Evolutionary conservation across 176 grass and related monocot genomes (phyloP).

Genomic region (Dactylis glomerata): DNA sequence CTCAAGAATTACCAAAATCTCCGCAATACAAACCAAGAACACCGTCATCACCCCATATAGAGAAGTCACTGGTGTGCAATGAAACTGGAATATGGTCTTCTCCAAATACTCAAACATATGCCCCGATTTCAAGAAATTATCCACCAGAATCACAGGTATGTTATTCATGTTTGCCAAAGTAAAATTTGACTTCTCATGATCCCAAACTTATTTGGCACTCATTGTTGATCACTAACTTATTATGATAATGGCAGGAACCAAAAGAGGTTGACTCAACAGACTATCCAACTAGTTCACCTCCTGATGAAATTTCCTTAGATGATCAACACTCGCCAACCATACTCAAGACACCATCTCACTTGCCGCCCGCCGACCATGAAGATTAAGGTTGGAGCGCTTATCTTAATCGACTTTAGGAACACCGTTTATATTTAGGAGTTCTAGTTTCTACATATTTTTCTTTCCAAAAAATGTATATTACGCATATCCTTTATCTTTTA

Average conservation of each 20-base stretch:
- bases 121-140: background rate
- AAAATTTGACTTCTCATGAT: too few relatives aligned
- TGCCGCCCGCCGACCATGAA: background rate
- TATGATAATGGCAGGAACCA: background rate
- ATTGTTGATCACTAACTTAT: background rate
- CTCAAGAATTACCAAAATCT: background rate
- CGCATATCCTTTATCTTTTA: background rate
- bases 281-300: background rate
- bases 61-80: too few relatives aligned
- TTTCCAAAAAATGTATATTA: background rate
- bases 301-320: background rate
- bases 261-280: background rate
- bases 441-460: background rate
- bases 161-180: background rate
- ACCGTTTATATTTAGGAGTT: background rate
- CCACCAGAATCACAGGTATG: background rate
- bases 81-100: too few relatives aligned
- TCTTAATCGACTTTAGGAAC: background rate
- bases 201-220: background rate
- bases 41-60: background rate
- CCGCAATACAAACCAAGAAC: background rate
- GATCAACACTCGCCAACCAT: background rate
- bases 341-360: too few relatives aligned
- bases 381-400: background rate
- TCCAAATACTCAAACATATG: background rate